Base-by-base conservation (phyloP, 1,139 yeast genomes). In the Geotrichum candidum region DNA sequence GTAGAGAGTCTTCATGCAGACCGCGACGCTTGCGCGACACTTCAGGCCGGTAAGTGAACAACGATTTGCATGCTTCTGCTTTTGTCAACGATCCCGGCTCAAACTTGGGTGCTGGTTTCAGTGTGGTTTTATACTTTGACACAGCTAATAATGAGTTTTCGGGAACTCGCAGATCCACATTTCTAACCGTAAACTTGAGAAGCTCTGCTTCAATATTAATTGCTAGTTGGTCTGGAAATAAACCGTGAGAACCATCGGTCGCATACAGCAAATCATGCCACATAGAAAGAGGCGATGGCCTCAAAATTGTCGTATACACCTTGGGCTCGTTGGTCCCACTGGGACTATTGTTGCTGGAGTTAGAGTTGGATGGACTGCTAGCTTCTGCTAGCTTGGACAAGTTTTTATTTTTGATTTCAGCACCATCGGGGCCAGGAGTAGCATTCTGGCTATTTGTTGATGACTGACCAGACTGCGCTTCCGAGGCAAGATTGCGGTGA, bases 191-290 rank as follows among this genome's bases (percentile, higher is more conserved):
- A 58, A 90, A 77, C 0, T 90, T 83, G 62, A 92, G 77, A 50
- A 91, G 84, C 73, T 92, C 97, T 15, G 94, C 80, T 73, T 94
- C 98, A 85, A 90, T 85, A 62, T 84, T 85, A 35, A 88, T 74
- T 0, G 92, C 85, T 61, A 90, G 77, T 51, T 84, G 84, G 73
- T 94, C 98, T 27, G 91, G 86, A 72, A 90, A 88, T 65, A 88
- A 77, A 38, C 78, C 79, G 33, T 75, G 72, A 6, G 89, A 82
- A 54, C 90, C 84, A 63, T 92, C 97, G 0, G 97, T 88, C 62
- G 90, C 90, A 64, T 88, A 86, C 67, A 92, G 80, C 69, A 94
- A 77, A 71, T 94, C 98, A 72, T 90, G 92, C 78, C 90, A 92
- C 58, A 88, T 77, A 0, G 96, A 87, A 54, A 89, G 73, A 63